Evolutionary conservation across 352 stramenopile genomes (phyloP).

Genomic region (Phytopythium litorale): DNA sequence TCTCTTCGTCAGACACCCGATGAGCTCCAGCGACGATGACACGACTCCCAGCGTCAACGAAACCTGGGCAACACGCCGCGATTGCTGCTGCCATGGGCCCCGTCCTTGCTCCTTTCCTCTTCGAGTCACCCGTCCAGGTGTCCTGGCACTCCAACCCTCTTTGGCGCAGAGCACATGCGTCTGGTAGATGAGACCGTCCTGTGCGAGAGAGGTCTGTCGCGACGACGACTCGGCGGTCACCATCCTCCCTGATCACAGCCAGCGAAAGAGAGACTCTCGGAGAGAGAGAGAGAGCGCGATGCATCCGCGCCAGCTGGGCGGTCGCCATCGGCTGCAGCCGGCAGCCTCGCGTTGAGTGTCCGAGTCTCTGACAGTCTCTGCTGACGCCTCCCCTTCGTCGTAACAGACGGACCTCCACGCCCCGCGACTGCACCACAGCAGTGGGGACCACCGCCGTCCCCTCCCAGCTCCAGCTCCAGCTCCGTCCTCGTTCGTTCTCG

Average conservation of each 20-base stretch:
- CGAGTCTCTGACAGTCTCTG: neutral
- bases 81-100: neutral
- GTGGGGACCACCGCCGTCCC: neutral
- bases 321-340: neutral
- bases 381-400: neutral
- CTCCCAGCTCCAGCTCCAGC: neutral
- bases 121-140: neutral
- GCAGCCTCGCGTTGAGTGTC: neutral
- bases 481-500: neutral
- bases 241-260: neutral
- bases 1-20: neutral
- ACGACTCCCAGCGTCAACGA: slow-evolving; percentile 1
- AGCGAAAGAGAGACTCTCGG: neutral
- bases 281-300: neutral
- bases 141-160: too few species aligned
- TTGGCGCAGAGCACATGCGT: neutral
- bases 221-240: neutral
- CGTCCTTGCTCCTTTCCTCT: neutral
- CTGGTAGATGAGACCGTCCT: neutral
- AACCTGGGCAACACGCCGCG: neutral
- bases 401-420: neutral
- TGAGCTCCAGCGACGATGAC: neutral
- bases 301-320: neutral
- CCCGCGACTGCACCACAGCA: neutral
- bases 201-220: neutral